Evolutionary conservation across 2,329 filamentous ascomycete genomes (phyloP).

Genomic region (Xylaria multiplex): DNA sequence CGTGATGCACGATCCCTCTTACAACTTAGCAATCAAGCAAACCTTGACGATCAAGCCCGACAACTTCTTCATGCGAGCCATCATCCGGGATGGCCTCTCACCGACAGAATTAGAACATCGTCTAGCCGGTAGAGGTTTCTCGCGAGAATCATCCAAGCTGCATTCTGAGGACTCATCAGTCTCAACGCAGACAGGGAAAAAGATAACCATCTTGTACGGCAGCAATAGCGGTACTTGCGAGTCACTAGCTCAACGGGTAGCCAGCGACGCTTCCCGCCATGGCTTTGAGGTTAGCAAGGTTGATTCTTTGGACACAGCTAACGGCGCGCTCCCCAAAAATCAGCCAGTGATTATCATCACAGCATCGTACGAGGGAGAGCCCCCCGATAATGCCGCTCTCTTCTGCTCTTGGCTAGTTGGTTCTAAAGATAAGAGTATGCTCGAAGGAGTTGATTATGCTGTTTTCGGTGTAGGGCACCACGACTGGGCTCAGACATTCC

Average conservation of each 20-base stretch:
- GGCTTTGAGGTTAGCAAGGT: conserved; percentile 67
- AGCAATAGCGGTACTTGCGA: conserved; percentile 81
- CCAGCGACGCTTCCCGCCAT: conserved; percentile 65
- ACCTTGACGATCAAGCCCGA: conserved; percentile 63
- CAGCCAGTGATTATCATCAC: conserved; percentile 74
- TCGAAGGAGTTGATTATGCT: conserved; percentile 69
- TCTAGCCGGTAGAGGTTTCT: conserved; percentile 50
- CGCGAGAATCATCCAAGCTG: conserved; percentile 29
- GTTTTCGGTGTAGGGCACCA: conserved; percentile 74
- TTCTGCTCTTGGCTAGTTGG: conserved; percentile 74
- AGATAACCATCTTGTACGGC: conserved; percentile 75
- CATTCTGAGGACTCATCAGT: conserved; percentile 25
- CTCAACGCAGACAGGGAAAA: conserved; percentile 48
- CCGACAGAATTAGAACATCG: conserved; percentile 59
- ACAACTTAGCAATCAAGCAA: conserved; percentile 58
- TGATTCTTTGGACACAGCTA: conserved; percentile 69
- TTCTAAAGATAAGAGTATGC: conserved; percentile 57
- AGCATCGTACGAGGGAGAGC: conserved; percentile 78
- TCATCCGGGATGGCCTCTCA: conserved; percentile 57
- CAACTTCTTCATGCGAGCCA: conserved; percentile 63
- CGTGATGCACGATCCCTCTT: conserved; percentile 64
- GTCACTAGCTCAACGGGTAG: conserved; percentile 71
- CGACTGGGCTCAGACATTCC: conserved; percentile 63
- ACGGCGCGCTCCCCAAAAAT: conserved; percentile 66
- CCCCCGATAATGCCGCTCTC: conserved; percentile 75